Evolutionary conservation across 116 monocot genomes (phyloP), one percentile per base, ranked within the genome.

Genomic region (Papilionanthe hybrid): DNA sequence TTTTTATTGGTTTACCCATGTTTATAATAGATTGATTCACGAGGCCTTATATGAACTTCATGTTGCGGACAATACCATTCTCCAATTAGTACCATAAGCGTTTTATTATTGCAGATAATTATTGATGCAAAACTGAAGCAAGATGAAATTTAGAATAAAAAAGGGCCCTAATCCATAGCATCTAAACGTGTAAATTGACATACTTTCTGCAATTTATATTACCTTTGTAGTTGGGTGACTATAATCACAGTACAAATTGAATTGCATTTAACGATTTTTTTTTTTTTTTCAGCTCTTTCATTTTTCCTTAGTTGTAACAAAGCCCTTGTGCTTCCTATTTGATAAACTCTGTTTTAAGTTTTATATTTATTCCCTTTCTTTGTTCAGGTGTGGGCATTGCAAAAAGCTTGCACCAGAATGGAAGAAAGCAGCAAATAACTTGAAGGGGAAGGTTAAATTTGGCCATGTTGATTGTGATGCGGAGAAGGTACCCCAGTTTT

Each of bases 391-490:
- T 82, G 93, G 93, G 37, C 99, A 99, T 80, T 99, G 99, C 82
- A 93, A 99, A 86, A 99, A 95, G 65, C 87, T 99, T 77, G 95
- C 99, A 68, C 99, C 99, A 56, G 99, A 99, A 75, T 99, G 99
- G 99, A 99, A 91, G 87, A 99, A 83, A 81, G 95, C 95, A 80
- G 77, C 99, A 80, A 99, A 88, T 85, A 95, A 89, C 84, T 80
- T 99, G 83, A 93, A 95, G 83, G 99, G 93, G 76, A 93, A 95
- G 80, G 94, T 92, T 74, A 94, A 99, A 75, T 88, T 99, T 28
- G 99, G 99, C 37, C 99, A 99, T 90, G 93, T 99, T 75, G 87
- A 99, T 75, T 99, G 99, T 85, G 99, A 99, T 84, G 90, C 93
- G 22, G 99, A 99, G 79, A 94, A 99, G 85, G 99, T 95, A 72